Conservation (phyloP, 1,284 basidiomycete species). For the Microbotryum lychnidis-dioicae region DNA sequence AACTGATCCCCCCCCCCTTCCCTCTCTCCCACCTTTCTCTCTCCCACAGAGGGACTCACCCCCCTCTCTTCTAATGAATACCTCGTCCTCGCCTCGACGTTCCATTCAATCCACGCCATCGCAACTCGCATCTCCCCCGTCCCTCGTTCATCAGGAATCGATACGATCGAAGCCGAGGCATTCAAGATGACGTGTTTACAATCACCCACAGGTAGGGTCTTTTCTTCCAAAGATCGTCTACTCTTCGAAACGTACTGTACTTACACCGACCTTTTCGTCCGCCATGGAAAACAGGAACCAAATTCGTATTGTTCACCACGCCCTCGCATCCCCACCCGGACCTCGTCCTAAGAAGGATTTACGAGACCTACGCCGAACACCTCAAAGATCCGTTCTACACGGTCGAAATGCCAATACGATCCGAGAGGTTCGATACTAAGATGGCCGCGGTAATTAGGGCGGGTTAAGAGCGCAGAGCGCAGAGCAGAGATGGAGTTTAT, state of each 20-base stretch:
- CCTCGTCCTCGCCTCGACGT: constrained; percentile 88
- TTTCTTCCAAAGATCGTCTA: neutral
- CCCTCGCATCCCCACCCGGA: constrained; percentile 56
- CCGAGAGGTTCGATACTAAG: constrained; percentile 71
- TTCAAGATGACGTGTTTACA: constrained; percentile 84
- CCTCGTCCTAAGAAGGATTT: constrained; percentile 35
- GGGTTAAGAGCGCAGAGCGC: neutral
- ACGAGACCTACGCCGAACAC: constrained; percentile 52
- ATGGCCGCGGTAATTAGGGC: constrained; percentile 39
- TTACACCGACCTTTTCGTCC: no score
- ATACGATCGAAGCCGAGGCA: constrained; percentile 87
- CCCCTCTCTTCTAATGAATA: constrained; percentile 91
- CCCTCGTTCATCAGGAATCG: constrained; percentile 70
- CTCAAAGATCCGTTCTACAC: constrained; percentile 98
- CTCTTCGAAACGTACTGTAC: neutral
- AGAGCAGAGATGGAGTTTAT: no score
- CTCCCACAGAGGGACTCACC: constrained; percentile 68
- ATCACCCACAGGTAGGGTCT: constrained; percentile 74
- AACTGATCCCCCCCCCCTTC: constrained; percentile 8
- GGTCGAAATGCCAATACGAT: constrained; percentile 93
- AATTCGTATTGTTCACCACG: constrained; percentile 85
- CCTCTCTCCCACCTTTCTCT: constrained; percentile 13
- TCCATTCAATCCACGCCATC: constrained; percentile 97
- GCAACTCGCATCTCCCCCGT: constrained; percentile 82
- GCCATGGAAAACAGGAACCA: constrained; percentile 64